phyloP scores from a whole-genome alignment of 2,329 filamentous ascomycete species.

The Aspergillus proliferans region DNA sequence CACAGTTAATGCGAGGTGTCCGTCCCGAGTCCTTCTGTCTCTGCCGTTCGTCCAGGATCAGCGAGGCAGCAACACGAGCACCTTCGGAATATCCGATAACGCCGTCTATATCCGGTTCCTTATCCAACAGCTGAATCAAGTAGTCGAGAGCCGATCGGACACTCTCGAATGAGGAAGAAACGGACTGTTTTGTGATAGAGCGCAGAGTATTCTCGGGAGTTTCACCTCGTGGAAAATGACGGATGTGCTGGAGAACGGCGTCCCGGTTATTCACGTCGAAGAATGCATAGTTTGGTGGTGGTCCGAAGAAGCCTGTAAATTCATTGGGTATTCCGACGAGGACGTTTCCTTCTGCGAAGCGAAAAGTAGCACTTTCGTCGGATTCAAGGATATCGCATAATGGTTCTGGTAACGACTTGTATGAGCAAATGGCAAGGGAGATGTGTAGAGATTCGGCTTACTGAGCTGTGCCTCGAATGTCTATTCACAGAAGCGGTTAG shows the following conservation, averaged over 20 bases:
- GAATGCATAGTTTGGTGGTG: background rate
- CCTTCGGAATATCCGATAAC: conserved; percentile 23
- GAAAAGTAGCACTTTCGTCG: background rate
- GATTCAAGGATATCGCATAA: background rate
- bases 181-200: background rate
- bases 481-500: background rate
- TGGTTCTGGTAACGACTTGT: background rate
- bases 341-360: background rate
- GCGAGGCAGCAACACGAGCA: conserved; percentile 16
- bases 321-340: background rate
- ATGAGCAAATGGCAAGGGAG: background rate
- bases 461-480: background rate
- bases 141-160: background rate
- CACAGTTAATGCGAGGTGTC: conserved; percentile 16
- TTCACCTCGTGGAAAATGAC: background rate
- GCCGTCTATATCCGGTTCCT: conserved; percentile 16
- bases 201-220: background rate
- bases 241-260: background rate
- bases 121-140: conserved; percentile 10
- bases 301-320: background rate
- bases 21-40: conserved; percentile 9
- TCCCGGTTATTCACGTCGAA: background rate
- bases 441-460: background rate
- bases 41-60: conserved; percentile 17
- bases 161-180: background rate